Base-by-base conservation (phyloP, 352 stramenopile genomes). In the Detonula confervacea region DNA sequence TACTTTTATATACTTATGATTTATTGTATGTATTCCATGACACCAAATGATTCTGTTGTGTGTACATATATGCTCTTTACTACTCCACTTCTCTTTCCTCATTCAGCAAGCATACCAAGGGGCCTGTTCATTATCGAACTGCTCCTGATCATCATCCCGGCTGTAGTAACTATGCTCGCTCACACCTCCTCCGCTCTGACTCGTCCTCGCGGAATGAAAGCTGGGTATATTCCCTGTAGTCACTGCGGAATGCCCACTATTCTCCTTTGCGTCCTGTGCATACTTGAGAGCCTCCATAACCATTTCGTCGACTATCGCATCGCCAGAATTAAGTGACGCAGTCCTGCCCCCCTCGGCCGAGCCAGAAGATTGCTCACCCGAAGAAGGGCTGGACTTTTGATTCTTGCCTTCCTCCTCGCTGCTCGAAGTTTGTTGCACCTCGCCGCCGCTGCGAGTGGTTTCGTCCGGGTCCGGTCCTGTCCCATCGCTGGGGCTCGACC, bases 71-170 rank as follows among this genome's bases (percentile, higher is more conserved):
- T n/a, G n/a, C n/a, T n/a, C n/a, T n/a, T n/a, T n/a, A n/a, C n/a
- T n/a, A n/a, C n/a, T n/a, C n/a, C n/a, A n/a, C n/a, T n/a, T n/a
- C n/a, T n/a, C n/a, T 42, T 56, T 56, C 47, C n/a, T 30, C 30
- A 6, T 42, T 18, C 51, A 68, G 16, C 59, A 68, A 54, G 59
- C 59, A 68, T 68, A 68, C 59, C 59, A 68, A 2, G 59, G 35
- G 7, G 59, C 37, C 16, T 7, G 16, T 7, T 62, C 29, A 2
- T 54, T 39, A 37, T 33, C 49, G 22, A n/a, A 57, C 3, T 12
- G 16, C 3, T 55, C 22, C 1, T 35, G n/a, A 14, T 68, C 59
- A 54, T 68, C 22, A 55, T 24, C 24, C 37, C 59, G 16, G 18
- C 35, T 56, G 37, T 68, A 68, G 37, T 27, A 54, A 52, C 59